A percentile compares a stretch with the other conserved stretches of the same genome.
Conservation (phyloP, 2,329 filamentous ascomycete genomes). For the Sclerotiophoma versabilis region DNA sequence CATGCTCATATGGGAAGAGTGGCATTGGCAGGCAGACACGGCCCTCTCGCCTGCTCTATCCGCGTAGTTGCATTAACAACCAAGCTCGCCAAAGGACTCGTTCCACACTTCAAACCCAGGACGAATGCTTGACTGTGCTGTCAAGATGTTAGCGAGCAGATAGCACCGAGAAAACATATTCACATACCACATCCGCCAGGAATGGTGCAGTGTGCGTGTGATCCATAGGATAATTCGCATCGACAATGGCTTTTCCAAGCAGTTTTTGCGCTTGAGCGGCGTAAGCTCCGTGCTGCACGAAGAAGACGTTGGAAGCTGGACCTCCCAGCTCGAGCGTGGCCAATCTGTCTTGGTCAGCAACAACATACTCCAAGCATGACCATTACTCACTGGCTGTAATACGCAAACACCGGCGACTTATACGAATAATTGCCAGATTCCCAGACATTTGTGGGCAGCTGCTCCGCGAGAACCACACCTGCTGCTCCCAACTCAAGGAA, state of each 20-base stretch:
- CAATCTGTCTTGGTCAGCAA: conserved; percentile 12
- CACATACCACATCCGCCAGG: conserved; percentile 25
- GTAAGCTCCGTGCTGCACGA: conserved; percentile 65
- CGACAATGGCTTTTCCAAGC: conserved; percentile 24
- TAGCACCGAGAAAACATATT: neutral
- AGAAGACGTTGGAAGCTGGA: conserved; percentile 37
- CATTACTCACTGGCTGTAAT: conserved; percentile 21
- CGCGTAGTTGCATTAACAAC: conserved; percentile 31
- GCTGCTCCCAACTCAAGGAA: conserved; percentile 62
- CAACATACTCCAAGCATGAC: neutral
- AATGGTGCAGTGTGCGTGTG: conserved; percentile 36
- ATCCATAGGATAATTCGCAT: conserved; percentile 33
- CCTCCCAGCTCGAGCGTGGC: conserved; percentile 47
- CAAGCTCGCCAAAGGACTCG: conserved; percentile 25
- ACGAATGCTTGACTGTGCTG: conserved; percentile 31
- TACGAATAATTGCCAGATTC: conserved; percentile 60
- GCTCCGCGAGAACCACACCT: conserved; percentile 61
- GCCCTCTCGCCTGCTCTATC: conserved; percentile 24
- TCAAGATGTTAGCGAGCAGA: neutral
- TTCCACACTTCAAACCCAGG: conserved; percentile 31
- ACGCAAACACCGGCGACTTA: conserved; percentile 60
- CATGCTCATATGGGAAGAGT: conserved; percentile 21
- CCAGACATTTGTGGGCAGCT: conserved; percentile 68
- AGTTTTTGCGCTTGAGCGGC: conserved; percentile 51
- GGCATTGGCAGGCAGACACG: conserved; percentile 27